Evolutionary conservation across 225 moss, liverwort and hornwort species (phyloP).

Genomic region (Neckera pumila): DNA sequence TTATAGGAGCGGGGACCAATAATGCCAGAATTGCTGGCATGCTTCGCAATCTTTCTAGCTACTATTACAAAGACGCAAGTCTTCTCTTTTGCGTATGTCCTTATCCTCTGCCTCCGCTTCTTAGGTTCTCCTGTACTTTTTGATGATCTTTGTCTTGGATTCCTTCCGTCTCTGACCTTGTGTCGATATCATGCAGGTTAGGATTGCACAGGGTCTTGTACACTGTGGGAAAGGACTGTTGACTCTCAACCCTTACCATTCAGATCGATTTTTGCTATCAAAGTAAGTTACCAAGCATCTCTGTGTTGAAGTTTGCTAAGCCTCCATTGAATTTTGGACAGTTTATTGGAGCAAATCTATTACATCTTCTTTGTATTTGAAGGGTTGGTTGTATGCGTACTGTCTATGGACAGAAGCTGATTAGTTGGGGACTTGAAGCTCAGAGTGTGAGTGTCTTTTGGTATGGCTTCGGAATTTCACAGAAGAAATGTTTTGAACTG

Average conservation of each 20-base stretch:
- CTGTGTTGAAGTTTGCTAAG: background rate
- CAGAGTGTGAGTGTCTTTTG: background rate
- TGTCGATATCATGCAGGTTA: slow-evolving; percentile 52
- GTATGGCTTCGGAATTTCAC: background rate
- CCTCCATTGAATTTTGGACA: background rate
- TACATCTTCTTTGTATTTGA: background rate
- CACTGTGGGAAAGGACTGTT: slow-evolving; percentile 96
- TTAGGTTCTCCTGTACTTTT: background rate
- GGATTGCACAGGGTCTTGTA: slow-evolving; percentile 96
- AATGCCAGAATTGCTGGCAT: slow-evolving; percentile 99
- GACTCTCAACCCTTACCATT: slow-evolving; percentile 94
- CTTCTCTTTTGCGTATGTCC: slow-evolving; percentile 81
- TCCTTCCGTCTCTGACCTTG: background rate
- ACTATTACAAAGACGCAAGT: slow-evolving; percentile 95
- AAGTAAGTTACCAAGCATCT: slow-evolving; percentile 43
- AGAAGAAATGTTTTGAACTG: slow-evolving; percentile 1
- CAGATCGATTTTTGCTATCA: slow-evolving; percentile 90
- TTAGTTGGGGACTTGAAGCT: background rate
- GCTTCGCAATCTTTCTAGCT: slow-evolving; percentile 99
- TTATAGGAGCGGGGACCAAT: slow-evolving; percentile 98
- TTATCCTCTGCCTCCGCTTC: background rate
- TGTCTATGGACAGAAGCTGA: background rate
- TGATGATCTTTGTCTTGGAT: background rate
- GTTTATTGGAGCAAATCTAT: background rate
- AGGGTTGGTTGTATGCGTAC: background rate